Evolutionary conservation across 2,329 filamentous ascomycete genomes (phyloP).

Genomic region (Alternaria sp.): DNA sequence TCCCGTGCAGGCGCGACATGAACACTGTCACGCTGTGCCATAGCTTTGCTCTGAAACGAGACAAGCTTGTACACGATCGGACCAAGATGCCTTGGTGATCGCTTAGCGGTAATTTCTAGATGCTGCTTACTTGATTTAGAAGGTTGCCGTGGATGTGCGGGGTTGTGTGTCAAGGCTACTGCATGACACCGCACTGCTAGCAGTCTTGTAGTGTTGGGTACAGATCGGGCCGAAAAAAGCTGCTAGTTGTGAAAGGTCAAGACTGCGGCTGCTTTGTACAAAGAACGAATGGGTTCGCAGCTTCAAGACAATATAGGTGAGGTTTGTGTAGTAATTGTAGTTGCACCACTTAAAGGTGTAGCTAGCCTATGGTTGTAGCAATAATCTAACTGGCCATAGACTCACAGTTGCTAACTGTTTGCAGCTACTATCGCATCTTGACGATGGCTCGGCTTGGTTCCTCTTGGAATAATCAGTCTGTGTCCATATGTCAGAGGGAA

Average conservation of each 20-base stretch:
- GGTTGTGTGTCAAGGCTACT: neutral
- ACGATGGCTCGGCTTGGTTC: neutral
- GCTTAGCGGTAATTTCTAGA: neutral
- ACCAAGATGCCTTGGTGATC: neutral
- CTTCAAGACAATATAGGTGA: neutral
- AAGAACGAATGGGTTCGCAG: too few species aligned
- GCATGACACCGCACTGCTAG: too few species aligned
- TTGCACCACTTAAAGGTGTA: neutral
- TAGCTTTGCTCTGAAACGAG: too few species aligned
- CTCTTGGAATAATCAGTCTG: neutral
- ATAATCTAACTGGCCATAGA: neutral
- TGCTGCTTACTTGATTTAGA: neutral
- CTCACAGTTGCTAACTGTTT: neutral
- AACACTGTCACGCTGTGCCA: too few species aligned
- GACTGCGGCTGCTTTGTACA: too few species aligned
- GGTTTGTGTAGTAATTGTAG: neutral
- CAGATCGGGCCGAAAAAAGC: too few species aligned
- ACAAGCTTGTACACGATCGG: too few species aligned
- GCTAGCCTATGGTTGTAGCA: neutral
- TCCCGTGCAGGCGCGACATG: too few species aligned
- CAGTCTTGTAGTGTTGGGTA: too few species aligned
- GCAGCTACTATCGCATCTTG: neutral
- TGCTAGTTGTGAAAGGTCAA: too few species aligned
- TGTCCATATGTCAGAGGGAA: neutral
- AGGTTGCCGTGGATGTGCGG: neutral